Conservation (phyloP, 1,284 basidiomycete genomes). For the Ustilago loliicola region DNA sequence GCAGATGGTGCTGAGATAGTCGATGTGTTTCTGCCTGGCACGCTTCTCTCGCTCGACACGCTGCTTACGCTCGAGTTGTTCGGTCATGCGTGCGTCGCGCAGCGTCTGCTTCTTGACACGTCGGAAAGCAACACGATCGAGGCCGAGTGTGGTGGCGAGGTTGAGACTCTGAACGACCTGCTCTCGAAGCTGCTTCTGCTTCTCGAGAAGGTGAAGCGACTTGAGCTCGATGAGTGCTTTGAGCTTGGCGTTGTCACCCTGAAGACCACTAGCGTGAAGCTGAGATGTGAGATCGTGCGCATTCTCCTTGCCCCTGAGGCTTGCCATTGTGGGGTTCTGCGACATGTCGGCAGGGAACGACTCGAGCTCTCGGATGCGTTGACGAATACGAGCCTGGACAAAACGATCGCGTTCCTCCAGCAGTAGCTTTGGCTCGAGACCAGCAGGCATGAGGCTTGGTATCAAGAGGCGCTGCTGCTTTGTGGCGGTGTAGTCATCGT, state of each 20-base stretch:
- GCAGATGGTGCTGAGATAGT: constrained; percentile 90
- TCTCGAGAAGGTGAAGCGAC: constrained; percentile 87
- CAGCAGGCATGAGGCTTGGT: constrained; percentile 90
- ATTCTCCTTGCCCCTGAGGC: constrained; percentile 51
- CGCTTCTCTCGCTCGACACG: constrained; percentile 90
- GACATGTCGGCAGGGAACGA: constrained; percentile 81
- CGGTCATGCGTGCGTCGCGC: constrained; percentile 90
- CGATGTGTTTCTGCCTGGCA: constrained; percentile 95
- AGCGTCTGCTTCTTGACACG: constrained; percentile 87
- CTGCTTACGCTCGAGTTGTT: constrained; percentile 91
- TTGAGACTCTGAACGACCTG: constrained; percentile 88
- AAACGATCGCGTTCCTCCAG: constrained; percentile 91
- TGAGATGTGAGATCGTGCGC: constrained; percentile 33
- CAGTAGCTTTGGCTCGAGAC: constrained; percentile 90
- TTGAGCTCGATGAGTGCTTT: constrained; percentile 95
- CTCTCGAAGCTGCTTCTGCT: constrained; percentile 87
- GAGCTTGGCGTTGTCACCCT: constrained; percentile 78
- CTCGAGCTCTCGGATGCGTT: constrained; percentile 91
- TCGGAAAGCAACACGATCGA: constrained; percentile 90
- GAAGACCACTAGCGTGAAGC: constrained; percentile 53
- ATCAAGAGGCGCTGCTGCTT: constrained; percentile 85
- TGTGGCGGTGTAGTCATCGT: constrained; percentile 73
- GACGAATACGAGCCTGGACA: constrained; percentile 88
- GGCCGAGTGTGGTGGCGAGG: constrained; percentile 88
- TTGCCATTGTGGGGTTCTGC: constrained; percentile 60